phyloP scores from a whole-genome alignment of 2,329 filamentous ascomycete species.

The Aspergillus oerlinghausenensis region DNA sequence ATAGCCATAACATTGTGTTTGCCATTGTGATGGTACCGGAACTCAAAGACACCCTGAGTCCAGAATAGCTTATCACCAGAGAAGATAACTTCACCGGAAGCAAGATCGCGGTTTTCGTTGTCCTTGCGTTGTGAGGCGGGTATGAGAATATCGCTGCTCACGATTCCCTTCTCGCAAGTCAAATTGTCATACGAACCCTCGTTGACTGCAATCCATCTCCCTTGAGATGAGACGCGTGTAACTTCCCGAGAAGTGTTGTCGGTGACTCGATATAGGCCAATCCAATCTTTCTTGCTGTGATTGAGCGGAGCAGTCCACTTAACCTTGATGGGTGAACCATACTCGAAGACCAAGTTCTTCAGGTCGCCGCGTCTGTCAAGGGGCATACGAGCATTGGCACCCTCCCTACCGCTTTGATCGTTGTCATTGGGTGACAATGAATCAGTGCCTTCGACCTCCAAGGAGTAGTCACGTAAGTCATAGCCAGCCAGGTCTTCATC shows the following conservation, averaged over 20 bases:
- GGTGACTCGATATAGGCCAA: conserved; percentile 91
- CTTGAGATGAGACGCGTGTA: conserved; percentile 78
- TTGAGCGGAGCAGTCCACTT: conserved; percentile 85
- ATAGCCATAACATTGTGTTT: conserved; percentile 92
- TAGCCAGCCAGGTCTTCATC: conserved; percentile 75
- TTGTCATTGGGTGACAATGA: conserved; percentile 48
- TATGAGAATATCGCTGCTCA: conserved; percentile 62
- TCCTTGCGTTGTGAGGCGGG: conserved; percentile 41
- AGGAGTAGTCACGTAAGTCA: conserved; percentile 72
- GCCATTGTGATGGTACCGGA: conserved; percentile 92
- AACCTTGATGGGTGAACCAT: conserved; percentile 83
- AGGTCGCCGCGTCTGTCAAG: conserved; percentile 57
- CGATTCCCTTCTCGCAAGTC: conserved; percentile 70
- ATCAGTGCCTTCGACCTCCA: conserved; percentile 66
- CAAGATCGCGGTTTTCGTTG: conserved; percentile 53
- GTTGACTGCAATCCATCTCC: conserved; percentile 82
- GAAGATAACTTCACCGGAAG: conserved; percentile 80
- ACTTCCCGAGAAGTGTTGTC: conserved; percentile 84
- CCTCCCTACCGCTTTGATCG: conserved; percentile 68
- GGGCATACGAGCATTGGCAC: conserved; percentile 62
- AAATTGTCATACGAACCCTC: conserved; percentile 70
- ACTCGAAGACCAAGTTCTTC: conserved; percentile 76
- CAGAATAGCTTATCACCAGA: conserved; percentile 93
- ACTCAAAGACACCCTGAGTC: conserved; percentile 94
- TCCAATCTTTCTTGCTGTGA: conserved; percentile 89